Percentiles rank a stretch among this genome's conserved stretches.
These are phyloP conservation scores for Starmerella etchellsii DNA, from an alignment of 805 yeast species.

Conservation along the genomic window DNA sequence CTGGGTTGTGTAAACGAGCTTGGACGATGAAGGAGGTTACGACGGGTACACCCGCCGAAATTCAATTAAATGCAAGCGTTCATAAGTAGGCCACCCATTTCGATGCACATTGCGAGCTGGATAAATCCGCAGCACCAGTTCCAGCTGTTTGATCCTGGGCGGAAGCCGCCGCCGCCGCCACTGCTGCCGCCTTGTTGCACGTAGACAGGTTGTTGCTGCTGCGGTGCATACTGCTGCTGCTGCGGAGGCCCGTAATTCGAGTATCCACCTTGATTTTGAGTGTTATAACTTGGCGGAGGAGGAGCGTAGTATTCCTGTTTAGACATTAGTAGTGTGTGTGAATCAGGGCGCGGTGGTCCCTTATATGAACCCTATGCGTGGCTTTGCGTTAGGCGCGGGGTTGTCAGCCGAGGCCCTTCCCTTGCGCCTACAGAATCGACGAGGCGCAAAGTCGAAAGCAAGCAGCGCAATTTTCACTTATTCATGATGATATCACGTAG, in stretches of 20 bases:
- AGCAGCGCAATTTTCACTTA: too few relatives aligned
- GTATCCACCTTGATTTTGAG: neutral
- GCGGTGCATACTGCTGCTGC: constrained; percentile 9
- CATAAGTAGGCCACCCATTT: constrained; percentile 9
- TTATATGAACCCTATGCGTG: too few relatives aligned
- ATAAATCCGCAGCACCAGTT: constrained; percentile 16
- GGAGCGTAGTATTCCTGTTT: constrained; percentile 4
- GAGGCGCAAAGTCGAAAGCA: too few relatives aligned
- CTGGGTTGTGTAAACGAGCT: too few relatives aligned
- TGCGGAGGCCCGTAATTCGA: constrained; percentile 11
- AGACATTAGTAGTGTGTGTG: constrained; percentile 1
- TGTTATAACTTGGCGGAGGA: neutral
- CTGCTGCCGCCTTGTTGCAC: constrained; percentile 10
- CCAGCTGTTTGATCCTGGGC: constrained; percentile 13
- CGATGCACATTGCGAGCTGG: constrained; percentile 16
- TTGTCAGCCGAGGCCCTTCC: too few relatives aligned
- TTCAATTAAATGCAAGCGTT: neutral
- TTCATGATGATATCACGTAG: too few relatives aligned
- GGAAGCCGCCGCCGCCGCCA: constrained; percentile 3
- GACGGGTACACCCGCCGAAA: too few relatives aligned
- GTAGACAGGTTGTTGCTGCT: constrained; percentile 17
- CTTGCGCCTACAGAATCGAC: too few relatives aligned
- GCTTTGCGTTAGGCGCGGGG: too few relatives aligned
- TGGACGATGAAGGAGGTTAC: too few relatives aligned
- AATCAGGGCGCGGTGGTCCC: too few relatives aligned